These are phyloP conservation scores for Malbranchea zuffiana DNA, from an alignment of 2,329 filamentous ascomycete species.

Conservation along the genomic window DNA sequence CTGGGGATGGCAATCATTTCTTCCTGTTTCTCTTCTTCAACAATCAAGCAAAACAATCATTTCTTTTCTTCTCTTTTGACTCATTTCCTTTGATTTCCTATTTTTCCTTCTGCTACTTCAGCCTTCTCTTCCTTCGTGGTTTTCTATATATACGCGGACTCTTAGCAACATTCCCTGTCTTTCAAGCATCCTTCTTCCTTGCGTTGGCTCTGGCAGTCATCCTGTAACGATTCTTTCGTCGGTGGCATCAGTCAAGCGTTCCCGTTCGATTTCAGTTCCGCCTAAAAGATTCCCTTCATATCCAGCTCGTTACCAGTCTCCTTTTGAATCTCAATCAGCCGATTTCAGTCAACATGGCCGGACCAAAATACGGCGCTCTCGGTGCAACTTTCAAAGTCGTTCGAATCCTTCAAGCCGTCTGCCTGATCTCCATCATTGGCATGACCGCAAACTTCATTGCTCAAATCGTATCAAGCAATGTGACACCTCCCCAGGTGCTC, in stretches of 20 bases:
- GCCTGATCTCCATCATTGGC: constrained; percentile 66
- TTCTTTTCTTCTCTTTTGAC: constrained; percentile 3
- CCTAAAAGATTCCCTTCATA: neutral
- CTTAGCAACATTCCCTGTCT: constrained; percentile 15
- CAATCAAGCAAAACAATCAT: constrained; percentile 11
- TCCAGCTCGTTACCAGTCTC: neutral
- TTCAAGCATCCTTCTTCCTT: constrained; percentile 1
- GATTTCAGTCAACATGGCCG: constrained; percentile 35
- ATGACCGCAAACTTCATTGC: constrained; percentile 73
- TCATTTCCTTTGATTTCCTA: constrained; percentile 1
- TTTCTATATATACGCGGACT: constrained; percentile 6
- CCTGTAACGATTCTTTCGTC: constrained; percentile 2
- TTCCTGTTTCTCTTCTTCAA: constrained; percentile 6
- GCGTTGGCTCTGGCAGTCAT: constrained; percentile 9
- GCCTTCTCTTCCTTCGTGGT: constrained; percentile 10
- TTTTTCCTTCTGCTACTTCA: constrained; percentile 3
- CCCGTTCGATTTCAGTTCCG: neutral
- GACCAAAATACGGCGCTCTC: constrained; percentile 57
- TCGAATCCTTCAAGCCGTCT: constrained; percentile 58
- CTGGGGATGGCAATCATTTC: neutral
- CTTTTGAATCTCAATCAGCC: neutral
- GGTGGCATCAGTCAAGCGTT: no score
- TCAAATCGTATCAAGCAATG: constrained; percentile 56
- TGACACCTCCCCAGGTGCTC: constrained; percentile 58
- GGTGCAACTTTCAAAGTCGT: constrained; percentile 68